Percentiles rank a stretch among this genome's conserved stretches.
Conservation (phyloP, 192 early-diverging fungal species). For the Dimargaris verticillata region DNA sequence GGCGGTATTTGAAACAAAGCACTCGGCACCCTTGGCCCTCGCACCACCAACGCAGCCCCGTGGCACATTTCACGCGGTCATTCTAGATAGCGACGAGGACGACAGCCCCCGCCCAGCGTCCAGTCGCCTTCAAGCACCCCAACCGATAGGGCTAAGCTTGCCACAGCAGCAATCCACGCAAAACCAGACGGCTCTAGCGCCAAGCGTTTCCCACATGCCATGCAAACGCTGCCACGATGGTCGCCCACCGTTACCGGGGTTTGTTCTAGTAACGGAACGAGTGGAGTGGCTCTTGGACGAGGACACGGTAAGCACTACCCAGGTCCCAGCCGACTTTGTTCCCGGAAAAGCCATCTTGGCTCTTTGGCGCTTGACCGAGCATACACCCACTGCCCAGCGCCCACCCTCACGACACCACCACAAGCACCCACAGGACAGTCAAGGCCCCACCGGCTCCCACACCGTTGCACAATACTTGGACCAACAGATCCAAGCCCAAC, state of each 20-base stretch:
- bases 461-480: no score
- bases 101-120: not conserved
- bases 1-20: not conserved
- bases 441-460: no score
- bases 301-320: not conserved
- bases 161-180: not conserved
- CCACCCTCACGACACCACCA: no score
- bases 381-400: no score
- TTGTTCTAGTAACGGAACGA: not conserved
- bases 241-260: not conserved
- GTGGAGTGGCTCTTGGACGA: not conserved
- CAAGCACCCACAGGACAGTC: no score
- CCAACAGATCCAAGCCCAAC: no score
- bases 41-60: not conserved
- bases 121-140: not conserved
- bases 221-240: not conserved
- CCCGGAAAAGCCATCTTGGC: not conserved
- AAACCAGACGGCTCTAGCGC: not conserved
- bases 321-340: not conserved
- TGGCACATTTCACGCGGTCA: not conserved
- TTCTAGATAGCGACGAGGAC: slow-evolving; percentile 1
- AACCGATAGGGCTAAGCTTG: not conserved
- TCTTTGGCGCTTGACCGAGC: no score
- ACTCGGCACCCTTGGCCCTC: not conserved
- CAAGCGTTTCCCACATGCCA: not conserved